phyloP scores from a whole-genome alignment of 495 filamentous ascomycete genomes.

The Podospora tetraspora region DNA sequence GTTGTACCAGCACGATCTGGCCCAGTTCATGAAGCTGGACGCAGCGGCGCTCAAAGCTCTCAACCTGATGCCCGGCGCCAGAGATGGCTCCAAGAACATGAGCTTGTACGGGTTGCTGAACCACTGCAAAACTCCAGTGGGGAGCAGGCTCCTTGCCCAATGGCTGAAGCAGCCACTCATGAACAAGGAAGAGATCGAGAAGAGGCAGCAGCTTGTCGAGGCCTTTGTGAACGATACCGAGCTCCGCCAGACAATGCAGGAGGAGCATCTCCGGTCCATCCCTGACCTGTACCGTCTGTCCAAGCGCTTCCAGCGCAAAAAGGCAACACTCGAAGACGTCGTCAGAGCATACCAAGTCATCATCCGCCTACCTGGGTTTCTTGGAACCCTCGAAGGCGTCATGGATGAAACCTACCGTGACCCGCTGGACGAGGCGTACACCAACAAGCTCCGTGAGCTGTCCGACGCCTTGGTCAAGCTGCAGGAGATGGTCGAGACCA shows the following conservation, averaged over 20 bases:
- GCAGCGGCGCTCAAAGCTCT: constrained; percentile 88
- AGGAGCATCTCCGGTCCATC: constrained; percentile 89
- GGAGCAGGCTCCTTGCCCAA: constrained; percentile 83
- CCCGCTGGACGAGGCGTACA: constrained; percentile 82
- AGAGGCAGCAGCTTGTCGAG: constrained; percentile 89
- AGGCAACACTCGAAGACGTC: constrained; percentile 91
- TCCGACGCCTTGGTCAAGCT: constrained; percentile 78
- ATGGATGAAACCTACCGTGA: constrained; percentile 95
- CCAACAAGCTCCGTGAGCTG: constrained; percentile 67
- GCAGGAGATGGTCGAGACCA: constrained; percentile 98
- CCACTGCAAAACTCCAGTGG: constrained; percentile 94
- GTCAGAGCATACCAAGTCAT: constrained; percentile 92
- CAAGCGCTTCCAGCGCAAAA: constrained; percentile 87
- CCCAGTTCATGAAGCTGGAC: constrained; percentile 98
- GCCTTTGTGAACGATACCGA: constrained; percentile 93
- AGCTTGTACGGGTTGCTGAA: constrained; percentile 90
- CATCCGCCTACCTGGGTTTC: constrained; percentile 84
- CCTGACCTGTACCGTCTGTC: constrained; percentile 91
- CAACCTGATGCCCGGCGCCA: constrained; percentile 93
- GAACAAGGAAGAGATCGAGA: constrained; percentile 83
- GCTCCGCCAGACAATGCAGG: constrained; percentile 93
- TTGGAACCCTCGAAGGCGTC: constrained; percentile 80
- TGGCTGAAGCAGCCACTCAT: constrained; percentile 99
- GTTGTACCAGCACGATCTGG: constrained; percentile 93
- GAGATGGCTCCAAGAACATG: constrained; percentile 97